Conservation (phyloP, 2,329 filamentous ascomycete genomes). For the Alternaria arborescens region DNA sequence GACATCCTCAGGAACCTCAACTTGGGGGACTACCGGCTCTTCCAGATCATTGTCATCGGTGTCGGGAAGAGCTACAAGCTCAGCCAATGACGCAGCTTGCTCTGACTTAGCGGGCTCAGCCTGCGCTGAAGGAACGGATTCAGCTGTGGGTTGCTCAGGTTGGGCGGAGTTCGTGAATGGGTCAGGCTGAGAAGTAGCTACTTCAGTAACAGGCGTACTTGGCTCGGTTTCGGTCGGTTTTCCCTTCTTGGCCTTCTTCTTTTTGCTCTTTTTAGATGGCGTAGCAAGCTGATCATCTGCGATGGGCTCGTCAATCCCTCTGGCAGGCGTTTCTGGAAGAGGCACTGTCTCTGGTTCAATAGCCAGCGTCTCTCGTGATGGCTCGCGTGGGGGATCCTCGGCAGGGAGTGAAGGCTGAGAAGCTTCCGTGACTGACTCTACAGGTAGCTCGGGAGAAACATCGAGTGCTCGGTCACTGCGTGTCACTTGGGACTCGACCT, state of each 20-base stretch:
- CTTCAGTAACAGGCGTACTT: constrained; percentile 16
- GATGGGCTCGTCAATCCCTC: not conserved
- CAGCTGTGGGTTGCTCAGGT: not conserved
- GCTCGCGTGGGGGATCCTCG: not conserved
- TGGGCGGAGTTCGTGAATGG: not conserved
- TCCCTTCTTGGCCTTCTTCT: constrained; percentile 44
- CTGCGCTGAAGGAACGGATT: constrained; percentile 2
- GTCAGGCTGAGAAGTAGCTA: constrained; percentile 1
- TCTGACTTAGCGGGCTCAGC: not conserved
- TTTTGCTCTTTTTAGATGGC: constrained; percentile 55
- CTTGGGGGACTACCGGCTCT: not conserved
- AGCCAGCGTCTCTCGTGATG: not conserved
- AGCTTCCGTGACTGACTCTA: not conserved
- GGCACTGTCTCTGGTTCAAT: not conserved
- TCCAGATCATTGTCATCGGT: not conserved
- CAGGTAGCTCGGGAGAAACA: not conserved
- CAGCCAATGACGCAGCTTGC: not conserved
- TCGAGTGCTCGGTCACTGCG: not conserved
- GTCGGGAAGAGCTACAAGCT: constrained; percentile 5
- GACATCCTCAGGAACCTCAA: not conserved
- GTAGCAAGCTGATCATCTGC: constrained; percentile 13
- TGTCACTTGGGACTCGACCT: not conserved
- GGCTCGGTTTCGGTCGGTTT: constrained; percentile 20
- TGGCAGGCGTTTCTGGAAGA: not conserved
- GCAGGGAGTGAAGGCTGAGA: not conserved